Percentiles rank a stretch among this genome's conserved stretches.
Conservation (phyloP, 805 yeast genomes). For the Wickerhamomyces chaumierensis region DNA sequence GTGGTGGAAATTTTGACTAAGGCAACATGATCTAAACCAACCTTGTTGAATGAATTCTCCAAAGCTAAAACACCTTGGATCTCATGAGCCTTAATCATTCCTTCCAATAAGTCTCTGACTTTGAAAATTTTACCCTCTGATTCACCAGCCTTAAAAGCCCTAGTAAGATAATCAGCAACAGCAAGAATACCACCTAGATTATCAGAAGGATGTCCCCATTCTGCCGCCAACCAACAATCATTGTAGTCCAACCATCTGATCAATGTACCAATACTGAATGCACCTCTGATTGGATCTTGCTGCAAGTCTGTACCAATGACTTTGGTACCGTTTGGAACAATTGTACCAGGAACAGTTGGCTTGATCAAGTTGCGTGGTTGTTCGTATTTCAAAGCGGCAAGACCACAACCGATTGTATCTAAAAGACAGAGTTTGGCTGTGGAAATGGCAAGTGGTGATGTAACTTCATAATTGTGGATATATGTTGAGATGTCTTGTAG, state of each 20-base stretch:
- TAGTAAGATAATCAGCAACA: slow-evolving; percentile 43
- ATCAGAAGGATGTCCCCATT: slow-evolving; percentile 61
- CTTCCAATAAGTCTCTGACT: slow-evolving; percentile 38
- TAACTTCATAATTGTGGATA: slow-evolving; percentile 32
- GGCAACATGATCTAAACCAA: slow-evolving; percentile 49
- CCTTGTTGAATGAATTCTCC: slow-evolving; percentile 48
- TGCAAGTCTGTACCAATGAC: slow-evolving; percentile 40
- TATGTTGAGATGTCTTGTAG: slow-evolving; percentile 38
- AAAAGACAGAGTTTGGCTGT: slow-evolving; percentile 45
- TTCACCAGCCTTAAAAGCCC: slow-evolving; percentile 29
- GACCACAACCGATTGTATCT: slow-evolving; percentile 51
- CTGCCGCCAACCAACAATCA: slow-evolving; percentile 61
- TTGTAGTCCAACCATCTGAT: slow-evolving; percentile 54
- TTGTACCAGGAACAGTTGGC: slow-evolving; percentile 47
- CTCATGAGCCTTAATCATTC: slow-evolving; percentile 55
- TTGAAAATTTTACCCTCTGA: slow-evolving; percentile 31
- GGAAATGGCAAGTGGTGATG: neutral
- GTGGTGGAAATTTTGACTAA: slow-evolving; percentile 51
- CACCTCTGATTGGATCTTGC: slow-evolving; percentile 47
- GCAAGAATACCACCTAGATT: slow-evolving; percentile 50
- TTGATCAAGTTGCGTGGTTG: slow-evolving; percentile 37
- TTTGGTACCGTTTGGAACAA: slow-evolving; percentile 43
- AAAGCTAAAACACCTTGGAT: slow-evolving; percentile 49
- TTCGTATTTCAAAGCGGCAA: slow-evolving; percentile 43
- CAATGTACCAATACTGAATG: slow-evolving; percentile 44